Conservation (phyloP, 73 alveolate genomes). For the Blepharisma stoltei region DNA sequence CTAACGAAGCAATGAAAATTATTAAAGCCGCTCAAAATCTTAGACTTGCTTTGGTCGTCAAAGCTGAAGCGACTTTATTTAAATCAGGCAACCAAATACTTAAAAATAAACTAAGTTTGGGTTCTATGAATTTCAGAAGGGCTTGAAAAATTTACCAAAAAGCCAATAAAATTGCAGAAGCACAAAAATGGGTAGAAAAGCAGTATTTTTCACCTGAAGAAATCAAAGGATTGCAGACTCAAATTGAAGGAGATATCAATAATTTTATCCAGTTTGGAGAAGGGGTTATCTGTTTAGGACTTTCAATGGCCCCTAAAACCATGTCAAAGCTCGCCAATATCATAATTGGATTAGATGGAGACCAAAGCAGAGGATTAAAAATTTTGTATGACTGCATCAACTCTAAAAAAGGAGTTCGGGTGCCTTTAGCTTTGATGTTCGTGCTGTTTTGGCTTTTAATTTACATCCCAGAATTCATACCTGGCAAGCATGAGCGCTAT, state of each 20-base stretch:
- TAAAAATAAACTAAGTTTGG: background rate
- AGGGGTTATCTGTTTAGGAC: slow-evolving; percentile 24
- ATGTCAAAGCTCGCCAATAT: slow-evolving; percentile 23
- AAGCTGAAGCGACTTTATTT: slow-evolving; percentile 25
- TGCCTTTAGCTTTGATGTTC: slow-evolving; percentile 32
- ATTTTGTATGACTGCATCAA: slow-evolving; percentile 34
- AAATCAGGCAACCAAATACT: slow-evolving; percentile 25
- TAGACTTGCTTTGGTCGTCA: background rate
- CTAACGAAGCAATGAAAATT: background rate
- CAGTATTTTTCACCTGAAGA: background rate
- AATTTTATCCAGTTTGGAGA: slow-evolving; percentile 25
- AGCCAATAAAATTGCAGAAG: slow-evolving; percentile 15
- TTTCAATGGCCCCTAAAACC: slow-evolving; percentile 30
- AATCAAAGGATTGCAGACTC: background rate
- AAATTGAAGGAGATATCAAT: slow-evolving; percentile 26
- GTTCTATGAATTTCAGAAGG: background rate
- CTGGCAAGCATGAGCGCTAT: slow-evolving; percentile 30
- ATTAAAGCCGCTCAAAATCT: background rate
- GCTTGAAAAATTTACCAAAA: slow-evolving; percentile 31
- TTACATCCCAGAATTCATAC: slow-evolving; percentile 35
- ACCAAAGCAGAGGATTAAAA: slow-evolving; percentile 25
- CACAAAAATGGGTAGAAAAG: background rate
- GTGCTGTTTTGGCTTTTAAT: slow-evolving; percentile 28
- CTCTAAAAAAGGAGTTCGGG: slow-evolving; percentile 26
- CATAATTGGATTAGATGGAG: slow-evolving; percentile 23